Evolutionary conservation across 106 monocot genomes (phyloP).

Genomic region (Acorus gramineus): DNA sequence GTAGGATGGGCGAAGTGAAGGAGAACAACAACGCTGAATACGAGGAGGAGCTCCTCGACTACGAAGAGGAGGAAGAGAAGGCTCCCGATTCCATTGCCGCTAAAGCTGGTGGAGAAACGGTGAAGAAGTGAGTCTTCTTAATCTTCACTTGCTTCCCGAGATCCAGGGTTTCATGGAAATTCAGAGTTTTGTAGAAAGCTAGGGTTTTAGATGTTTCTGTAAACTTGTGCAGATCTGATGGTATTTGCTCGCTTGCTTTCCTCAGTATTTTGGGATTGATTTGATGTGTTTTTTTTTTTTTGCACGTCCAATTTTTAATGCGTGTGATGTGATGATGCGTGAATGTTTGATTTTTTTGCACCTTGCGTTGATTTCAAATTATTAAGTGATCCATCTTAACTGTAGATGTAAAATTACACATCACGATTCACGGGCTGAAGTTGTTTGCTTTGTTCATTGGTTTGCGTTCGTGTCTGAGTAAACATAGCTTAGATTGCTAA

Average conservation of each 20-base stretch:
- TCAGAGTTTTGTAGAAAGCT: too few relatives aligned
- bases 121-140: conserved; percentile 56
- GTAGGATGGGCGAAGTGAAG: conserved; percentile 75
- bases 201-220: not conserved
- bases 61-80: conserved; percentile 94
- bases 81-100: conserved; percentile 47
- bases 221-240: not conserved
- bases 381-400: not conserved
- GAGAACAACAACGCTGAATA: conserved; percentile 57
- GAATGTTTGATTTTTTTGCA: too few relatives aligned
- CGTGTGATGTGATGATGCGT: too few relatives aligned
- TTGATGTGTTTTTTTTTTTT: not conserved
- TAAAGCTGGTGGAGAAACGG: conserved; percentile 45
- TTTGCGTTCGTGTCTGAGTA: too few relatives aligned
- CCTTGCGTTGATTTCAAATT: not conserved
- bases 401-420: too few relatives aligned
- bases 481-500: too few relatives aligned
- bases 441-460: too few relatives aligned
- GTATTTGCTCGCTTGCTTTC: not conserved
- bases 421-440: too few relatives aligned
- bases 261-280: not conserved
- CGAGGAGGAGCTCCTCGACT: conserved; percentile 98
- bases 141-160: too few relatives aligned
- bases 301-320: too few relatives aligned
- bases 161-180: too few relatives aligned